Conservation (phyloP, 495 filamentous ascomycete genomes). For the Lasiosphaeris hirsuta region DNA sequence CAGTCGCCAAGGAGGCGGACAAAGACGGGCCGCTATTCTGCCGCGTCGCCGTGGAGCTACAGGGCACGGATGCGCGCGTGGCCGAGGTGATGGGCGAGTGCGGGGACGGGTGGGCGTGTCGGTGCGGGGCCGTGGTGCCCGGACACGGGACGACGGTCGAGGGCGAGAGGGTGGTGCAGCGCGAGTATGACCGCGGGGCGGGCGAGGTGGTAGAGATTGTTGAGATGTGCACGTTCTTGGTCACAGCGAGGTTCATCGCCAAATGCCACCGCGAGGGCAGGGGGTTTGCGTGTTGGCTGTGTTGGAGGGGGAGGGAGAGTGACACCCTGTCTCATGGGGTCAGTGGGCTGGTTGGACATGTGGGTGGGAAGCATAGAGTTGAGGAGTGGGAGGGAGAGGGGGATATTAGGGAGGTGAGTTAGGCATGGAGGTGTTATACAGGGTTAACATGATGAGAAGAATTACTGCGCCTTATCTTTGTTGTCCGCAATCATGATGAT, state of each 20-base stretch:
- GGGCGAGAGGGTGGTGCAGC: constrained; percentile 23
- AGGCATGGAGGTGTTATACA: too few relatives aligned
- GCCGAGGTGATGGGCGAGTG: background rate
- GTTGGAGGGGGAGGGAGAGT: constrained; percentile 21
- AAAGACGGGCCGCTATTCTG: constrained; percentile 28
- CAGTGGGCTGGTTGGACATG: constrained; percentile 29
- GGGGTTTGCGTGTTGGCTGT: constrained; percentile 33
- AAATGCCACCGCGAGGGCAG: constrained; percentile 34
- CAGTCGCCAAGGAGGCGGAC: background rate
- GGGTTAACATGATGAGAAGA: too few relatives aligned
- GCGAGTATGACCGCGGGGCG: background rate
- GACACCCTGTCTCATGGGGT: constrained; percentile 29
- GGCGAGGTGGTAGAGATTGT: constrained; percentile 16
- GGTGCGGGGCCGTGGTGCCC: constrained; percentile 16
- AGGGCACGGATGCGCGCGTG: constrained; percentile 9
- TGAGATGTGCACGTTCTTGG: constrained; percentile 24
- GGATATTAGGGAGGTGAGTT: constrained; percentile 27
- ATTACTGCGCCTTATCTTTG: too few relatives aligned
- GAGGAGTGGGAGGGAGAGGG: constrained; percentile 28
- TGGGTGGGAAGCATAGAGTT: constrained; percentile 26
- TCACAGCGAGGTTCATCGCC: constrained; percentile 31
- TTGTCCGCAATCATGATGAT: too few relatives aligned
- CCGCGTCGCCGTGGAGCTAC: constrained; percentile 25
- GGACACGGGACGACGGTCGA: constrained; percentile 27
- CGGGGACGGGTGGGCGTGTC: constrained; percentile 15